Percentiles rank a stretch among this genome's conserved stretches.
Evolutionary conservation across 768 basidiomycete species (phyloP).

Genomic region (Russula sp.): DNA sequence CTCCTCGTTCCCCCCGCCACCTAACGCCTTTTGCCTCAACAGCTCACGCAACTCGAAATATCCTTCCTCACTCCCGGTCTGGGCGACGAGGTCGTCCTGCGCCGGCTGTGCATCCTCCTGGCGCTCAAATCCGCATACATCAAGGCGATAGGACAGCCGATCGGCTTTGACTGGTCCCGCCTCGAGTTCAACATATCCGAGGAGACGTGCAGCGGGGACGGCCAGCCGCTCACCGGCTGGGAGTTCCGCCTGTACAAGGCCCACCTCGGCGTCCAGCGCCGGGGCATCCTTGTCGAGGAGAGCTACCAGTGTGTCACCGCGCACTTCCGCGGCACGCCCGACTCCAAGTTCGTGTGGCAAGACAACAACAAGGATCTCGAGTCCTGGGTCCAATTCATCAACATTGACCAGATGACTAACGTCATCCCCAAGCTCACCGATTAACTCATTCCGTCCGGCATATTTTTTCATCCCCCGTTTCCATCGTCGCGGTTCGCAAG

Average conservation of each 20-base stretch:
- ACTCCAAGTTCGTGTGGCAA: conserved; percentile 68
- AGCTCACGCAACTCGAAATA: conserved; percentile 49
- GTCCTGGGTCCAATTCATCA: conserved; percentile 80
- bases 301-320: conserved; percentile 72
- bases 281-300: conserved; percentile 53
- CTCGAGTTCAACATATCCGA: conserved; percentile 75
- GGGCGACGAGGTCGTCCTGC: conserved; percentile 59
- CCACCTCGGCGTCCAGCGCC: conserved; percentile 60
- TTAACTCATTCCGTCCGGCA: conserved; percentile 18
- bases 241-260: conserved; percentile 80
- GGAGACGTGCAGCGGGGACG: conserved; percentile 58
- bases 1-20: background rate
- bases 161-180: conserved; percentile 75
- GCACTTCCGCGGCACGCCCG: conserved; percentile 62
- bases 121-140: conserved; percentile 79
- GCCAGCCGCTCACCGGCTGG: conserved; percentile 68
- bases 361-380: conserved; percentile 60
- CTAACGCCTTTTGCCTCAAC: conserved; percentile 24
- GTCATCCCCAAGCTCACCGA: conserved; percentile 71
- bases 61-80: conserved; percentile 46
- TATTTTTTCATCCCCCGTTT: background rate
- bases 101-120: conserved; percentile 70
- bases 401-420: conserved; percentile 74
- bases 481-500: background rate
- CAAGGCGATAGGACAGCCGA: conserved; percentile 74